Evolutionary conservation across 805 yeast genomes (phyloP).

Genomic region (Candida adriatica): DNA sequence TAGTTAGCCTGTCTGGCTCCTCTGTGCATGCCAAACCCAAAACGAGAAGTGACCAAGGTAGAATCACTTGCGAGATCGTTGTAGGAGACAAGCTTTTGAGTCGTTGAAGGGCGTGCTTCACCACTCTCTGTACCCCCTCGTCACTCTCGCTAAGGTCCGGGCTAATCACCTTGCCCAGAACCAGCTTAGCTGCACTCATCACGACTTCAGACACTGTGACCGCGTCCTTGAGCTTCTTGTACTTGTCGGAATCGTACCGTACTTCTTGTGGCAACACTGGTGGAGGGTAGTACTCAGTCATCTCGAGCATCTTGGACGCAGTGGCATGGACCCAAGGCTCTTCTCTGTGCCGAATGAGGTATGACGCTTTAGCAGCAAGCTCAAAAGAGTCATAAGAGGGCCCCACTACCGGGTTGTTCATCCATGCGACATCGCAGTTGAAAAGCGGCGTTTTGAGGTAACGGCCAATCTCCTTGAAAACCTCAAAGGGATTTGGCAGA

Average conservation of each 20-base stretch:
- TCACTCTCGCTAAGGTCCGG: constrained; percentile 4
- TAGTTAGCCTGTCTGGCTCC: background rate
- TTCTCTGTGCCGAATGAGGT: constrained; percentile 17
- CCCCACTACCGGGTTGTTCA: constrained; percentile 37
- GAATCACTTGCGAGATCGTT: constrained; percentile 9
- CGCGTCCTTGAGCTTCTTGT: constrained; percentile 13
- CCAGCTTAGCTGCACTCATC: constrained; percentile 13
- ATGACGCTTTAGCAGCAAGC: constrained; percentile 29
- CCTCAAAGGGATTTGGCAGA: constrained; percentile 36
- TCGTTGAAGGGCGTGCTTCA: constrained; percentile 3
- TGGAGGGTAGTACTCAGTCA: constrained; percentile 12
- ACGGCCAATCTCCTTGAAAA: constrained; percentile 28
- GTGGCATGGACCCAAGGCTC: constrained; percentile 2
- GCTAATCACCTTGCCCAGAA: constrained; percentile 14
- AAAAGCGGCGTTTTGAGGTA: constrained; percentile 30
- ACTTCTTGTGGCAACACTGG: constrained; percentile 18
- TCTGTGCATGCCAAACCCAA: constrained; percentile 5
- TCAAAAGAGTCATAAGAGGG: constrained; percentile 31
- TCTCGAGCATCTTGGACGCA: constrained; percentile 14
- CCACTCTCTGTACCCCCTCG: constrained; percentile 9
- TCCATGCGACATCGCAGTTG: constrained; percentile 32
- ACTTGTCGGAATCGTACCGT: constrained; percentile 7
- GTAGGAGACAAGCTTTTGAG: constrained; percentile 5
- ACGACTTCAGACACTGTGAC: constrained; percentile 16
- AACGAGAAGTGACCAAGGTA: constrained; percentile 6